Conservation (phyloP, 495 filamentous ascomycete species). For the Penicillium coprophilum region DNA sequence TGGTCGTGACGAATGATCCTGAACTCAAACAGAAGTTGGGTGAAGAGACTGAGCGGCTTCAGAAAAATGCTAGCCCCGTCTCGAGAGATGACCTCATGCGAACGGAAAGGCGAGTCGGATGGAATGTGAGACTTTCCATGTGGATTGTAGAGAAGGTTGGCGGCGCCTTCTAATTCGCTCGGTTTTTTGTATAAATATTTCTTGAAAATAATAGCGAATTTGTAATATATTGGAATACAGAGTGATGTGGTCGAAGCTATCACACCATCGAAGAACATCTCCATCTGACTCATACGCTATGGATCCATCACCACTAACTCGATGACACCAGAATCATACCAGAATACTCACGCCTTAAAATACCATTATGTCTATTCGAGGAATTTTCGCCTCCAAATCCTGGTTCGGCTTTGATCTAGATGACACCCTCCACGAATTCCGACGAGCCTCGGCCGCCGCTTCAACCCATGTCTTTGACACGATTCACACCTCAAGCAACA, state of each 20-base stretch:
- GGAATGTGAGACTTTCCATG: slow-evolving; percentile 86
- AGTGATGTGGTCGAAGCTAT: slow-evolving; percentile 1
- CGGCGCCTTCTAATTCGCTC: slow-evolving; percentile 56
- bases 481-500: slow-evolving; percentile 8
- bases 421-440: slow-evolving; percentile 45
- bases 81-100: slow-evolving; percentile 73
- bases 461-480: slow-evolving; percentile 25
- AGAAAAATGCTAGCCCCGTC: slow-evolving; percentile 64
- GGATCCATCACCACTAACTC: neutral
- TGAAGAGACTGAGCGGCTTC: slow-evolving; percentile 76
- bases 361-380: slow-evolving; percentile 1
- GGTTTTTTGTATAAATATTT: slow-evolving; percentile 16
- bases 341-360: neutral
- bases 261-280: slow-evolving; percentile 1
- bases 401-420: slow-evolving; percentile 47
- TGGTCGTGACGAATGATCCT: slow-evolving; percentile 80
- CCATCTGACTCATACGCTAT: slow-evolving; percentile 2
- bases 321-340: neutral
- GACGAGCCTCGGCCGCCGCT: slow-evolving; percentile 32
- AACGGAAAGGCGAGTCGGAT: slow-evolving; percentile 76
- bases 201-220: slow-evolving; percentile 1
- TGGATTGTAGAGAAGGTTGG: slow-evolving; percentile 78
- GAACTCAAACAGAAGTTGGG: slow-evolving; percentile 68
- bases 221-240: slow-evolving; percentile 6
- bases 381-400: slow-evolving; percentile 15